Evolutionary conservation across 208 protist species (phyloP).

Genomic region (Leishmania lainsoni): DNA sequence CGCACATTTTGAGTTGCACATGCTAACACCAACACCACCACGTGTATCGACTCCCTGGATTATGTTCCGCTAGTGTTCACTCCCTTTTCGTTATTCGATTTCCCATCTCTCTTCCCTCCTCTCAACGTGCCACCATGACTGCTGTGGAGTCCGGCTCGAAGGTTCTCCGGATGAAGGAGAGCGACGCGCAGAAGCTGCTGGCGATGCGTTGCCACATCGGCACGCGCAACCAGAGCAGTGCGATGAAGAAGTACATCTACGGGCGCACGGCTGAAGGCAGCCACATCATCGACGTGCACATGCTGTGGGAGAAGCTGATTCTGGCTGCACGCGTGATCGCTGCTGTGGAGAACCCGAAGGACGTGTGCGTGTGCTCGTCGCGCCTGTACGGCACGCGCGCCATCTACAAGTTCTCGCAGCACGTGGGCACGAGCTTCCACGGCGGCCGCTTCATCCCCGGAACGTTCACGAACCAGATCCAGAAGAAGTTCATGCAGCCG

Average conservation of each 20-base stretch:
- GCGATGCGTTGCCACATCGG: slow-evolving; percentile 97
- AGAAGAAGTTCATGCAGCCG: slow-evolving; percentile 98
- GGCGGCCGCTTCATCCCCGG: slow-evolving; percentile 97
- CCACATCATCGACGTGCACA: slow-evolving; percentile 98
- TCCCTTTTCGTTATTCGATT: neutral
- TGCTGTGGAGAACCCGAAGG: slow-evolving; percentile 98
- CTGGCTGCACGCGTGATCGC: slow-evolving; percentile 98
- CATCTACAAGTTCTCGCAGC: slow-evolving; percentile 98
- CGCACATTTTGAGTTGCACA: neutral
- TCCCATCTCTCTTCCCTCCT: neutral
- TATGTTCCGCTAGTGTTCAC: neutral
- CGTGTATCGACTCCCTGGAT: neutral
- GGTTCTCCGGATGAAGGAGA: slow-evolving; percentile 80
- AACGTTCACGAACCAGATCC: slow-evolving; percentile 99
- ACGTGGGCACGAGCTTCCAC: slow-evolving; percentile 93
- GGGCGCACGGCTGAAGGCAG: slow-evolving; percentile 87
- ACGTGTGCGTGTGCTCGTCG: slow-evolving; percentile 97
- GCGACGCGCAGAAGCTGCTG: slow-evolving; percentile 97
- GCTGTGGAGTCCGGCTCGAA: slow-evolving; percentile 76
- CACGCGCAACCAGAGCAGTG: slow-evolving; percentile 92
- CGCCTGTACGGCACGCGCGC: slow-evolving; percentile 95
- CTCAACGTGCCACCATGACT: slow-evolving; percentile 46
- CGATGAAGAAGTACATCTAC: slow-evolving; percentile 97
- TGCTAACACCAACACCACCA: neutral
- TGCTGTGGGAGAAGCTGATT: slow-evolving; percentile 99